These are phyloP conservation scores for Rheum nobile DNA, from an alignment of 148 eudicot genomes.

Conservation along the genomic window DNA sequence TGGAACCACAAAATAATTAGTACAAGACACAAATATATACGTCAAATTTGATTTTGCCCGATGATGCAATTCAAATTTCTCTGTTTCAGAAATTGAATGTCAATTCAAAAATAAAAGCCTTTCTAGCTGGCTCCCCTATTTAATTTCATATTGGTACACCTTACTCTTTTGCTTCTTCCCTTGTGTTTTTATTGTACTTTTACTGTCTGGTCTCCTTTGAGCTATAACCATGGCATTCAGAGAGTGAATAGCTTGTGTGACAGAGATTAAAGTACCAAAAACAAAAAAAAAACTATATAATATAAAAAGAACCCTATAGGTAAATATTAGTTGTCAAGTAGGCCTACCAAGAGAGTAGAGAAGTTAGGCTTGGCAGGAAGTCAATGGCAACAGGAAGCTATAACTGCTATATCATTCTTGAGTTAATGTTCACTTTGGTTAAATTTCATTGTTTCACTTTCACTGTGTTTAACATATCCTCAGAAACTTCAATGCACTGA, in stretches of 20 bases:
- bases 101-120: background rate
- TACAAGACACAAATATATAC: slow-evolving; percentile 7
- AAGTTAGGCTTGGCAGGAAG: background rate
- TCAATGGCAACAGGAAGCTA: background rate
- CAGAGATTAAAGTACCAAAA: background rate
- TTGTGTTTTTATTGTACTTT: background rate
- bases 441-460: background rate
- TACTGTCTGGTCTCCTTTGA: background rate
- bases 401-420: background rate
- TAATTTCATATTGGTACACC: background rate
- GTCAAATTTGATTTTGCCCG: slow-evolving; percentile 4
- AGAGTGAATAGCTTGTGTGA: background rate
- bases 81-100: background rate
- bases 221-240: background rate
- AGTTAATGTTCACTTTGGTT: background rate
- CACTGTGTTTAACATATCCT: background rate
- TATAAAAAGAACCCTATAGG: background rate
- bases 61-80: background rate
- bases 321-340: slow-evolving; percentile 4
- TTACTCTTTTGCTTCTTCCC: background rate
- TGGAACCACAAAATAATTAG: background rate
- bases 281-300: background rate
- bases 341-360: background rate
- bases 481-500: background rate
- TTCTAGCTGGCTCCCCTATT: background rate